phyloP scores from a whole-genome alignment of 768 basidiomycete species.

The Sarcodon sp. region DNA sequence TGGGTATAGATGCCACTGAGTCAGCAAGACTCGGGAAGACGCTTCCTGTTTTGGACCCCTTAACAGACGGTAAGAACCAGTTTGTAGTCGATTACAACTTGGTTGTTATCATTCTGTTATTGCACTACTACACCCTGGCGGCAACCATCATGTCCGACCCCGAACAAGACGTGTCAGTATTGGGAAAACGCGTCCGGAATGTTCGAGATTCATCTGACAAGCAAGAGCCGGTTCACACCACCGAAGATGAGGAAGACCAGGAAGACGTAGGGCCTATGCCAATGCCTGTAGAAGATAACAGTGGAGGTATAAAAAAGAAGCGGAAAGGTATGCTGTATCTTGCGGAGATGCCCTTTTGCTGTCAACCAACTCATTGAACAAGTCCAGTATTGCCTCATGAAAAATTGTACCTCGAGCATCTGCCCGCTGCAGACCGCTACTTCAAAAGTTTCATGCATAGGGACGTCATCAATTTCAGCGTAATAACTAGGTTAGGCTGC shows the following conservation, averaged over 20 bases:
- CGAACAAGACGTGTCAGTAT: slow-evolving; percentile 37
- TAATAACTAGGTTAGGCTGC: slow-evolving; percentile 68
- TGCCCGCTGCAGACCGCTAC: slow-evolving; percentile 89
- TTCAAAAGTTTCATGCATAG: slow-evolving; percentile 98
- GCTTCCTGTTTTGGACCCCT: too few relatives aligned
- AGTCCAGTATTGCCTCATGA: slow-evolving; percentile 82
- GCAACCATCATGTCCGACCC: slow-evolving; percentile 14
- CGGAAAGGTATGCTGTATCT: slow-evolving; percentile 51
- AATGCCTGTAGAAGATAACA: slow-evolving; percentile 35
- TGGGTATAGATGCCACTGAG: too few relatives aligned
- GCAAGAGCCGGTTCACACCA: slow-evolving; percentile 15
- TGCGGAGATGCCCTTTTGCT: neutral
- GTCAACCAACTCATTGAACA: neutral
- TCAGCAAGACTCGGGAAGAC: too few relatives aligned
- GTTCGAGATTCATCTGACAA: slow-evolving; percentile 4
- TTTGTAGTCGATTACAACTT: too few relatives aligned
- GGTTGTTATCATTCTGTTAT: too few relatives aligned
- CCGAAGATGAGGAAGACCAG: slow-evolving; percentile 48
- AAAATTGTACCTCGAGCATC: slow-evolving; percentile 80
- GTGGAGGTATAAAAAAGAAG: slow-evolving; percentile 50
- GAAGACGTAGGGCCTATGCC: slow-evolving; percentile 90
- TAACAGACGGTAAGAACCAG: too few relatives aligned
- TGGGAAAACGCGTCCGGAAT: slow-evolving; percentile 50
- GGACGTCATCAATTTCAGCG: slow-evolving; percentile 79
- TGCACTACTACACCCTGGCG: too few relatives aligned